Evolutionary conservation across 345 rosid genomes (phyloP), one percentile per base, ranked within the genome.

Genomic region (Hypericum androsaemum): DNA sequence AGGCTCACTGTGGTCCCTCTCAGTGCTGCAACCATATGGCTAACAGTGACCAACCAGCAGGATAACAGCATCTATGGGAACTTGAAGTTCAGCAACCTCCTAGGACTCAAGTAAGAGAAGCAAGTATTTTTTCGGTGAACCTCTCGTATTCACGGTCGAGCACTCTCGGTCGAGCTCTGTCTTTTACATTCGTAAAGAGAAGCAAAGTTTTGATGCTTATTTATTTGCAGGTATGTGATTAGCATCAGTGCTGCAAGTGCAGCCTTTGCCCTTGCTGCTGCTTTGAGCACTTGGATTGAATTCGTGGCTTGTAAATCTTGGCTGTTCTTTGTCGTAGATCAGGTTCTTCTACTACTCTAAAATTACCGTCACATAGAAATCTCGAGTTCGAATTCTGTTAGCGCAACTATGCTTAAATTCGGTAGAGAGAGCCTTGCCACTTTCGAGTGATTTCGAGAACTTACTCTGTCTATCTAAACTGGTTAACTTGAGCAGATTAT

Each of bases 301-400:
- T 66, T 65, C 70, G 61, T 83, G 11, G 82, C 62, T 43, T 36
- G 78, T 57, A 81, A 71, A 77, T 82, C 84, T 37, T 88, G 98
- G 96, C 54, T 88, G 16, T 74, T 85, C 77, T 92, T 88, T 59
- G 50, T 85, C 69, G 73, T 92, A 49, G 98, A 92, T 64, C 96
- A 92, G 95, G 98, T 90, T 65, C 38, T 12, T 12, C 41, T 13
- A 45, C 8, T 22, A 8, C 7, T 7, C 6, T n/a, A 11, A 22
- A 22, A 22, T 9, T 7, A n/a, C n/a, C n/a, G n/a, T n/a, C n/a
- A n/a, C n/a, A n/a, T n/a, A n/a, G n/a, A n/a, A n/a, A n/a, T n/a
- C n/a, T 22, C 1, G 4, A 22, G 32, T 22, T 22, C 4, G 4
- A 22, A 22, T 22, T 22, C 32, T 1, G 32, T 22, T 1, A 22